A percentile compares a stretch with the other conserved stretches of the same genome.
These are phyloP conservation scores for Euptelea pleiosperma DNA, from an alignment of 164 flowering plant genomes.

Conservation along the genomic window DNA sequence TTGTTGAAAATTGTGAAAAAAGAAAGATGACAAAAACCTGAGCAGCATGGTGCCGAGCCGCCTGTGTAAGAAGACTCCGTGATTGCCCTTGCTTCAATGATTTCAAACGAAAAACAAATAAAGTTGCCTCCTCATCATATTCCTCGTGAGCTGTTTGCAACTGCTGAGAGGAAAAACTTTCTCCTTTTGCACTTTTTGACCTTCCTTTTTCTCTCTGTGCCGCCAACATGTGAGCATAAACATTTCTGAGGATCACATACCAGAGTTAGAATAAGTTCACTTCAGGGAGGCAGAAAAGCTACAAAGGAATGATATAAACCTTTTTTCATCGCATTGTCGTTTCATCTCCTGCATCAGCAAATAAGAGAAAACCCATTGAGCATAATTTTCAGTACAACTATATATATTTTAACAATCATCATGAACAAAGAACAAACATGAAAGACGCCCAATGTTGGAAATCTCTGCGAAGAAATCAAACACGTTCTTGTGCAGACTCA, in stretches of 20 bases:
- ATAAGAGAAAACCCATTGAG: conserved; percentile 1
- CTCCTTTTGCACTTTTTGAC: conserved; percentile 57
- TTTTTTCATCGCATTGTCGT: conserved; percentile 83
- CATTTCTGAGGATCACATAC: conserved; percentile 38
- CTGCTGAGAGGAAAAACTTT: conserved; percentile 48
- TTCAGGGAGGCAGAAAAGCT: conserved; percentile 11
- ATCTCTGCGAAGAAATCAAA: no score
- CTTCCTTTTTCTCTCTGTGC: conserved; percentile 59
- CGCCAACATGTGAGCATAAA: conserved; percentile 54
- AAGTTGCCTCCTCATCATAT: conserved; percentile 75
- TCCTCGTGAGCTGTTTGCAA: conserved; percentile 68
- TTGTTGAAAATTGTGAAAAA: conserved; percentile 1
- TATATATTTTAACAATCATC: not conserved
- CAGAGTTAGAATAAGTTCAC: conserved; percentile 14
- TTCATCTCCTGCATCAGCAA: conserved; percentile 80
- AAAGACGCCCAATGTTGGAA: no score
- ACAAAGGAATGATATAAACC: conserved; percentile 38
- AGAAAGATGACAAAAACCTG: no score
- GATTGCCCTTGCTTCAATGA: conserved; percentile 90
- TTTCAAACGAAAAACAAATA: conserved; percentile 81
- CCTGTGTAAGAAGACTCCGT: conserved; percentile 89
- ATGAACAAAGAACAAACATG: no score
- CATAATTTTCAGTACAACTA: not conserved
- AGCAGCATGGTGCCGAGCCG: conserved; percentile 94
- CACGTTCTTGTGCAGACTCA: no score